A percentile compares a stretch with the other conserved stretches of the same genome.
Conservation (phyloP, 2,329 filamentous ascomycete genomes). For the Ophiostoma triangulosporum region DNA sequence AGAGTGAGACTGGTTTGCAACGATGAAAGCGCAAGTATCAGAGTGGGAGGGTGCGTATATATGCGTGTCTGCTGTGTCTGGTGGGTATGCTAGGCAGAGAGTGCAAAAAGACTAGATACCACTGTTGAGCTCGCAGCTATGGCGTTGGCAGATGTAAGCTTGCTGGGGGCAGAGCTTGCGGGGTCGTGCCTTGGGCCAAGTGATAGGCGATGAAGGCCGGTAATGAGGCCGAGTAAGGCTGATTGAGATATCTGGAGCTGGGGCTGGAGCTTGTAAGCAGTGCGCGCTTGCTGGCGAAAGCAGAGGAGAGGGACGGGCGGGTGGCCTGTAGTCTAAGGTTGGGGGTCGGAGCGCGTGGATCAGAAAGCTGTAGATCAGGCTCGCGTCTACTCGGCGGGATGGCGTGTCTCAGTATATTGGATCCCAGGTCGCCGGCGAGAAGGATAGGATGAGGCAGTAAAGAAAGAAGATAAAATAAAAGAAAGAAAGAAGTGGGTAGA, state of each 20-base stretch:
- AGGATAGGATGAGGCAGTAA: neutral
- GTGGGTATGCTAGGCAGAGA: neutral
- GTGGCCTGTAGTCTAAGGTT: neutral
- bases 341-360: neutral
- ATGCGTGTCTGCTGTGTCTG: neutral
- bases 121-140: no score
- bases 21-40: neutral
- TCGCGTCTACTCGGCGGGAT: neutral
- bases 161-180: neutral
- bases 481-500: neutral
- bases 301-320: neutral
- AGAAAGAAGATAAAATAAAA: neutral
- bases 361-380: neutral
- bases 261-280: neutral
- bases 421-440: neutral
- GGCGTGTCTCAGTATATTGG: neutral
- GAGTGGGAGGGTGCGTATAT: neutral
- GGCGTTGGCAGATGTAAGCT: neutral
- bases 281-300: neutral
- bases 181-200: neutral
- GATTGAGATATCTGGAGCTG: neutral
- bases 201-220: neutral
- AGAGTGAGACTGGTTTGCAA: neutral
- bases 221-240: slow-evolving; percentile 1
- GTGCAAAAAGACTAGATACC: no score